These are phyloP conservation scores for Haematococcus lacustris DNA, from an alignment of 139 green algal species.

Conservation along the genomic window DNA sequence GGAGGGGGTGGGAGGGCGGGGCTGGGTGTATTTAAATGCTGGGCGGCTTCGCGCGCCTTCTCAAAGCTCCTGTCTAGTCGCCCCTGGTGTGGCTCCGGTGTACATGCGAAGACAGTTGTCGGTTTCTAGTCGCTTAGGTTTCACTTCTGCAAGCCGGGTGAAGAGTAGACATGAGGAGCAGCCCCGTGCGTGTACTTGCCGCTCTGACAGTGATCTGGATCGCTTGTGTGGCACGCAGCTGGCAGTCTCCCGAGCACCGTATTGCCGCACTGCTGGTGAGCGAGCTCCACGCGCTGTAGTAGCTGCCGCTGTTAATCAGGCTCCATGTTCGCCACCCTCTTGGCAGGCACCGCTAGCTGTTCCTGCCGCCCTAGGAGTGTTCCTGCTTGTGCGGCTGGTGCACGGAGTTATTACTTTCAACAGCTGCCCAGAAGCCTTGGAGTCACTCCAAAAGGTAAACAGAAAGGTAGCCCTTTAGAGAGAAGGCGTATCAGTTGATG, in stretches of 20 bases:
- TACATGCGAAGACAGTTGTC: too few relatives aligned
- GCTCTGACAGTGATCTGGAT: neutral
- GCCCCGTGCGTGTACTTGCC: too few relatives aligned
- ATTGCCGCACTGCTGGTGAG: neutral
- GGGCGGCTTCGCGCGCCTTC: too few relatives aligned
- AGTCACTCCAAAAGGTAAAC: constrained; percentile 37
- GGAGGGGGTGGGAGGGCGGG: too few relatives aligned
- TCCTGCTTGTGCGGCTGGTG: constrained; percentile 18
- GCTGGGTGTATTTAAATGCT: too few relatives aligned
- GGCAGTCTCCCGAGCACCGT: neutral
- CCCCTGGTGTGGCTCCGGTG: too few relatives aligned
- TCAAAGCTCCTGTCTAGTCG: too few relatives aligned
- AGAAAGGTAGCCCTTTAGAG: neutral
- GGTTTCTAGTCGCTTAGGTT: too few relatives aligned
- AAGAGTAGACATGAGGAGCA: too few relatives aligned
- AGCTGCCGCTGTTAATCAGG: neutral
- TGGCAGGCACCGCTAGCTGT: constrained; percentile 28
- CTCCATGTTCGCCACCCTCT: neutral
- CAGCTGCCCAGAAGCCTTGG: constrained; percentile 39
- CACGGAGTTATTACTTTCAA: constrained; percentile 41
- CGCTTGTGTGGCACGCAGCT: neutral
- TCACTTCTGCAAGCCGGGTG: too few relatives aligned
- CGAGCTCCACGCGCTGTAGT: neutral
- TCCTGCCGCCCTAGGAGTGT: constrained; percentile 18
- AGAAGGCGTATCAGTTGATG: neutral